These are phyloP conservation scores for Dactylis glomerata DNA, from an alignment of 176 grass and related monocot species.

Conservation along the genomic window DNA sequence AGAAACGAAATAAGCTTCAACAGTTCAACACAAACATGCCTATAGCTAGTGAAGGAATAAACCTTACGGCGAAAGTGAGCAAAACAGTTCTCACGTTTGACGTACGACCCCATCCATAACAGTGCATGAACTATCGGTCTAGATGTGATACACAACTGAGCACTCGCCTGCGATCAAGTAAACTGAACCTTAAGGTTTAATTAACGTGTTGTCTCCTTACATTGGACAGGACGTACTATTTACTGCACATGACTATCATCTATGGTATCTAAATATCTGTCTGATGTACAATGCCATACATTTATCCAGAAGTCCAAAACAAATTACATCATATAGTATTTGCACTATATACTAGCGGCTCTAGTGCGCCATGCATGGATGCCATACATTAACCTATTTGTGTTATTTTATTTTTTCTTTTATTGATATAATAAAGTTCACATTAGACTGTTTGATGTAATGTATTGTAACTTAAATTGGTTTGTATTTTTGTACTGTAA, in stretches of 20 bases:
- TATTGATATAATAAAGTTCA: neutral
- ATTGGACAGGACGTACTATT: slow-evolving; percentile 1
- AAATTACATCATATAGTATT: neutral
- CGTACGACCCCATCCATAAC: neutral
- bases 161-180: neutral
- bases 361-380: neutral
- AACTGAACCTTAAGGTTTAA: neutral
- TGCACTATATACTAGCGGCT: neutral
- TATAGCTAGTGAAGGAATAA: neutral
- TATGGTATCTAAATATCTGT: neutral
- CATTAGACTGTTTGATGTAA: neutral
- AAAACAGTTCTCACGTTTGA: neutral
- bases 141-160: neutral
- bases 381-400: neutral
- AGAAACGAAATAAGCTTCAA: neutral
- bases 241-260: neutral
- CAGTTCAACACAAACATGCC: neutral
- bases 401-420: neutral
- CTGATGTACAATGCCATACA: neutral
- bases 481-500: neutral
- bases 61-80: neutral
- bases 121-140: neutral
- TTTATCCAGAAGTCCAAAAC: neutral
- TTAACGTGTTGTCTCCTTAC: neutral
- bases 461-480: too few relatives aligned